These are phyloP conservation scores for Inga oerstediana DNA, from an alignment of 306 rosid genomes.

Conservation along the genomic window DNA sequence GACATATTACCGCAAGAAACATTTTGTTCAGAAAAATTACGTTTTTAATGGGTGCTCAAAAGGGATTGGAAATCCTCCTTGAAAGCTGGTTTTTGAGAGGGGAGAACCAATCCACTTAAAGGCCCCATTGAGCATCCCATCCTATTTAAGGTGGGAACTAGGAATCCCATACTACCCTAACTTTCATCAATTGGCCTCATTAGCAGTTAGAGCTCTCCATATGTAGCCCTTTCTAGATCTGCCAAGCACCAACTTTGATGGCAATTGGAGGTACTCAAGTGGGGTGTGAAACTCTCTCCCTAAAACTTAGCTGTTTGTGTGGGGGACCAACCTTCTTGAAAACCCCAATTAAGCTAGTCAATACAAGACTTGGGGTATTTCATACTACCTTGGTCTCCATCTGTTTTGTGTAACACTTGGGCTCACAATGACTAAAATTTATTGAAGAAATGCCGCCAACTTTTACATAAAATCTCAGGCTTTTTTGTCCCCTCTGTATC, in stretches of 20 bases:
- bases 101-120: neutral
- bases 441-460: neutral
- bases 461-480: neutral
- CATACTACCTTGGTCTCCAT: neutral
- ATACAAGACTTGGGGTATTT: neutral
- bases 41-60: neutral
- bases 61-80: neutral
- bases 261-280: neutral
- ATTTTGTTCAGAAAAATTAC: constrained; percentile 13
- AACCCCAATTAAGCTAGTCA: neutral
- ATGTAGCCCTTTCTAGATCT: neutral
- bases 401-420: neutral
- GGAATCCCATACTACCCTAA: neutral
- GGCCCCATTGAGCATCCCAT: neutral
- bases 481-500: constrained; percentile 16
- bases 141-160: neutral
- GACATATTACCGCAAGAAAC: constrained; percentile 4
- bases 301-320: neutral
- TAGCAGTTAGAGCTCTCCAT: neutral
- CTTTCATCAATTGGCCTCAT: neutral
- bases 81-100: neutral
- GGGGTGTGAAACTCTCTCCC: neutral
- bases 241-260: neutral
- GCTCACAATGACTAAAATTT: neutral
- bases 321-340: neutral